phyloP scores from a whole-genome alignment of 306 rosid genomes.

The Dalbergia cochinchinensis region DNA sequence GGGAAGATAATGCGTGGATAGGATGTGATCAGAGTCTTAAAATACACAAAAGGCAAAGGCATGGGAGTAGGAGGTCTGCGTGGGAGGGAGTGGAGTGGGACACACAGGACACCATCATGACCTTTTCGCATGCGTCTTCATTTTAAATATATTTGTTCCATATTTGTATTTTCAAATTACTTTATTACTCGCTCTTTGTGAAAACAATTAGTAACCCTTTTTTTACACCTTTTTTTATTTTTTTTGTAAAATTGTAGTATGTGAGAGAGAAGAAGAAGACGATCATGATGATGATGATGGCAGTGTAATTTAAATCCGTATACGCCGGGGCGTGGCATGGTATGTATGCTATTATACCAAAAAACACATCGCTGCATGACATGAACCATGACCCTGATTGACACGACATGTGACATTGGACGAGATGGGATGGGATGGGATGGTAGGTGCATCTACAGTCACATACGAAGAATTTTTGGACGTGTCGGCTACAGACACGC shows the following conservation, averaged over 20 bases:
- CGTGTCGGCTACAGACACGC: conserved; percentile 11
- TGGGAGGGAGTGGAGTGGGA: conserved; percentile 45
- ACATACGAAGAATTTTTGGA: conserved; percentile 1
- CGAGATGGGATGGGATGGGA: conserved; percentile 51
- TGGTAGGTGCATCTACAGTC: conserved; percentile 34
- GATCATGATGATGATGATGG: neutral
- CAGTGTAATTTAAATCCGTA: neutral
- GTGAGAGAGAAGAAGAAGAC: neutral
- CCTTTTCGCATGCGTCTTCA: conserved; percentile 88
- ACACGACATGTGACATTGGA: conserved; percentile 58
- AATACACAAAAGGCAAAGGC: conserved; percentile 59
- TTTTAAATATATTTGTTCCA: conserved; percentile 44
- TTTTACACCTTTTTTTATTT: too few relatives aligned
- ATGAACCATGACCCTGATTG: conserved; percentile 51
- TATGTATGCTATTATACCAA: conserved; percentile 41
- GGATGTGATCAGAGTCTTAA: conserved; percentile 59
- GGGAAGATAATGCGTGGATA: conserved; percentile 39
- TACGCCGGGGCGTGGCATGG: too few relatives aligned
- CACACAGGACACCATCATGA: conserved; percentile 82
- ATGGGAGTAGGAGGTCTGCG: conserved; percentile 51
- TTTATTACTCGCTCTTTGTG: neutral
- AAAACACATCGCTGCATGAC: conserved; percentile 34
- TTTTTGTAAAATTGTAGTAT: neutral
- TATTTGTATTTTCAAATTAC: neutral
- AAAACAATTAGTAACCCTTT: neutral